Conservation (phyloP, 768 basidiomycete genomes). For the Cantharellus anzutake region DNA sequence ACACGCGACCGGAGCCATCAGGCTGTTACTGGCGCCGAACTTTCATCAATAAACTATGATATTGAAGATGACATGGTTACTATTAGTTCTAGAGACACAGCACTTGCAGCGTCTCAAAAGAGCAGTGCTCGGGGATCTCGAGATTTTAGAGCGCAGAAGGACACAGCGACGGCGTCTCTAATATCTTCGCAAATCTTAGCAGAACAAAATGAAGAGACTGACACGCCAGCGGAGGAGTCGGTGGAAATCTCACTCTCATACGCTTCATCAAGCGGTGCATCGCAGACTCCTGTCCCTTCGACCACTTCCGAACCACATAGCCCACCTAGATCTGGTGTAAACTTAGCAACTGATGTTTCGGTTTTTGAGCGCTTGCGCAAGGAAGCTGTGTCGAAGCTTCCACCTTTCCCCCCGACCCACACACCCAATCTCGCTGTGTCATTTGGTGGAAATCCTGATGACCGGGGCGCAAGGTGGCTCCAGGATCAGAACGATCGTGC, state of each 20-base stretch:
- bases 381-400: neutral
- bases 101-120: neutral
- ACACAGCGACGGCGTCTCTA: neutral
- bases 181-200: neutral
- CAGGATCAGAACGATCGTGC: constrained; percentile 59
- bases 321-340: neutral
- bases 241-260: neutral
- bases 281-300: neutral
- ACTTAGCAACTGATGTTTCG: neutral
- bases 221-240: neutral
- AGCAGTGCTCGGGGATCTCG: neutral
- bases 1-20: neutral
- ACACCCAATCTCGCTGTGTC: constrained; percentile 10
- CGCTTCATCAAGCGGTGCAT: neutral
- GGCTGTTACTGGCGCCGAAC: neutral
- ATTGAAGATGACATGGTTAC: neutral
- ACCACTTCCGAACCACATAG: neutral
- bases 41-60: neutral
- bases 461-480: constrained; percentile 65
- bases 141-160: neutral
- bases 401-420: neutral
- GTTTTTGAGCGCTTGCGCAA: constrained; percentile 1
- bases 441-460: constrained; percentile 9
- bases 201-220: neutral
- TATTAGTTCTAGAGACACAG: neutral